Conservation (phyloP, 805 yeast species). For the Metschnikowia gruessii region DNA sequence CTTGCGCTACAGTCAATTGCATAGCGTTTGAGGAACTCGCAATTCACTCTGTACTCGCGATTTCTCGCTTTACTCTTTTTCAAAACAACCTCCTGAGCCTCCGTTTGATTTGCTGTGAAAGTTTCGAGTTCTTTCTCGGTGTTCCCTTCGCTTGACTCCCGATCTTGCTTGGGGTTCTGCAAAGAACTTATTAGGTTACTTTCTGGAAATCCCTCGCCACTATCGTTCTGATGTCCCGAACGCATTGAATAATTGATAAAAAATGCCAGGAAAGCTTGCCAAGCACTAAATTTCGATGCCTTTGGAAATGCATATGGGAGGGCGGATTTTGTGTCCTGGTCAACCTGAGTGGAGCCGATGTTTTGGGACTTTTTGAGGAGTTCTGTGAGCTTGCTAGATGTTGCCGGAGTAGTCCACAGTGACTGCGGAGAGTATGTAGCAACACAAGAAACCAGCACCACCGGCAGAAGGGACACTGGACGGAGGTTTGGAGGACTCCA, state of each 20-base stretch:
- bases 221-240: conserved; percentile 2
- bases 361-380: background rate
- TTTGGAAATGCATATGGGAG: background rate
- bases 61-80: conserved; percentile 7
- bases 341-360: background rate
- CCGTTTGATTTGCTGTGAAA: background rate
- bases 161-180: background rate
- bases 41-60: conserved; percentile 18
- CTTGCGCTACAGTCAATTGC: conserved; percentile 20
- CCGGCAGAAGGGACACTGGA: conserved; percentile 2
- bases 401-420: background rate
- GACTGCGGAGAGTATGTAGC: background rate
- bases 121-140: background rate
- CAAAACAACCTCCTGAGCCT: background rate
- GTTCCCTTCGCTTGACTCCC: background rate
- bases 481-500: background rate
- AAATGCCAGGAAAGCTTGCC: conserved; percentile 11
- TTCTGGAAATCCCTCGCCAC: conserved; percentile 1
- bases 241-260: conserved; percentile 11
- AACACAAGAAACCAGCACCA: conserved; percentile 1
- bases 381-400: conserved; percentile 6
- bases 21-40: conserved; percentile 18
- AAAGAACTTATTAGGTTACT: background rate
- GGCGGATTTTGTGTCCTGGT: background rate
- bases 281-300: conserved; percentile 5